Evolutionary conservation across 2,329 filamentous ascomycete genomes (phyloP).

Genomic region (Colletotrichum phormii): DNA sequence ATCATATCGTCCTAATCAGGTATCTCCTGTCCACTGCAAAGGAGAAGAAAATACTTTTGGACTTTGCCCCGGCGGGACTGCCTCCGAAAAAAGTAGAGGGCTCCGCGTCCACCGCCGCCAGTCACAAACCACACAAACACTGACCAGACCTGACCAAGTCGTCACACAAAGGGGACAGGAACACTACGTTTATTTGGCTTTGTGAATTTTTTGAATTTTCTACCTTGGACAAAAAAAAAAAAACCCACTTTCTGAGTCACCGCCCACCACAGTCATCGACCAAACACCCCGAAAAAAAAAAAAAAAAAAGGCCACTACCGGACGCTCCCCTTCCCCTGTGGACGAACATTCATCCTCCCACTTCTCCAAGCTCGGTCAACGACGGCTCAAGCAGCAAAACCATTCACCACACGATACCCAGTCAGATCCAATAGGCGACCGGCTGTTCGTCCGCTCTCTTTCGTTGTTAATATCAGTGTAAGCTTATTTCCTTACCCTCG

Average conservation of each 20-base stretch:
- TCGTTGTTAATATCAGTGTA: slow-evolving; percentile 8
- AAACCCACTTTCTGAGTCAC: slow-evolving; percentile 30
- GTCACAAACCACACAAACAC: neutral
- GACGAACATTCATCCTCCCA: slow-evolving; percentile 36
- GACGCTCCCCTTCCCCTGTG: slow-evolving; percentile 32
- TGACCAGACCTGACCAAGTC: neutral
- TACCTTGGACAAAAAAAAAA: neutral
- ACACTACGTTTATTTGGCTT: neutral
- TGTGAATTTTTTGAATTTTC: neutral
- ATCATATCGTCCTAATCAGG: neutral
- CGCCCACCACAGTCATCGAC: neutral
- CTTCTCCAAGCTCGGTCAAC: slow-evolving; percentile 29
- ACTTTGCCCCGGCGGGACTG: slow-evolving; percentile 15
- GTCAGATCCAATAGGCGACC: slow-evolving; percentile 21
- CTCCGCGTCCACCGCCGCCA: neutral
- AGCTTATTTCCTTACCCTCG: slow-evolving; percentile 13
- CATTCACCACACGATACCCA: slow-evolving; percentile 28
- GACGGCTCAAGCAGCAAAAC: slow-evolving; percentile 33
- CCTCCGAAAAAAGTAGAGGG: slow-evolving; percentile 14
- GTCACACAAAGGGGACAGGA: neutral
- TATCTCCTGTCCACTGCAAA: neutral
- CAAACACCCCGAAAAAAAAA: neutral
- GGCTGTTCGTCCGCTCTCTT: slow-evolving; percentile 5
- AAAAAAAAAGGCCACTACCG: slow-evolving; percentile 20
- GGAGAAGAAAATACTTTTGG: neutral